Base-by-base conservation (phyloP, 2,329 filamentous ascomycete genomes). In the Ophiostoma sp. region DNA sequence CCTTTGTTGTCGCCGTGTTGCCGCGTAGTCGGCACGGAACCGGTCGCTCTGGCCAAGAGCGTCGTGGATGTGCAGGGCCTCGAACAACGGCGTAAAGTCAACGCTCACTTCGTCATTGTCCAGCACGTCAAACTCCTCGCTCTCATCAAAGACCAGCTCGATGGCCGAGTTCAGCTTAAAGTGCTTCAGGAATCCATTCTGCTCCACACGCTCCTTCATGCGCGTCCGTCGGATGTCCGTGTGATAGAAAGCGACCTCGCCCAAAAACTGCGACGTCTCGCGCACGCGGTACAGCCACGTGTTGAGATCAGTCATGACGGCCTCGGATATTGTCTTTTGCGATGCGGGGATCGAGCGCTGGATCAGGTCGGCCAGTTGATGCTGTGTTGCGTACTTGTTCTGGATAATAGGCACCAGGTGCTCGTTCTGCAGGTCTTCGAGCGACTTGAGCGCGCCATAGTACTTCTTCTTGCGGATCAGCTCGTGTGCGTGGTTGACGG, bases 101-200 rank as follows among this genome's bases (percentile, higher is more conserved):
- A 98, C 94, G 79, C 96, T 92, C 0, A 98, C 87, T 77, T 98
- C 95, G 73, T 99, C 96, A 77, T 98, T 98, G 80, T 98, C 93
- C 42, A 99, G 85, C 9, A 98, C 91, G 80, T 99, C 95, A 78
- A 97, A 98, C 80, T 99, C 96, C 79, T 98, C 95, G 73, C 89
- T 92, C 82, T 99, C 96, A 78, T 99, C 96, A 61, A 94, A 95
- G 7, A 98, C 95, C 63, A 98, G 86, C 82, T 99, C 96, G 76
- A 98, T 96, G 2, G 96, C 92, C 9, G 96, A 98, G 80, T 98
- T 99, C 39, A 99, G 84, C 80, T 93, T 97, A 84, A 98, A 98
- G 77, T 92, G 92, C 45, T 87, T 86, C 59, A 98, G 85, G 76
- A 93, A 94, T 0, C 89, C 85, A 74, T 94, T 90, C 25, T 90